A percentile compares a stretch with the other conserved stretches of the same genome.
Conservation (phyloP, 805 yeast genomes). For the Starmerella cellae region DNA sequence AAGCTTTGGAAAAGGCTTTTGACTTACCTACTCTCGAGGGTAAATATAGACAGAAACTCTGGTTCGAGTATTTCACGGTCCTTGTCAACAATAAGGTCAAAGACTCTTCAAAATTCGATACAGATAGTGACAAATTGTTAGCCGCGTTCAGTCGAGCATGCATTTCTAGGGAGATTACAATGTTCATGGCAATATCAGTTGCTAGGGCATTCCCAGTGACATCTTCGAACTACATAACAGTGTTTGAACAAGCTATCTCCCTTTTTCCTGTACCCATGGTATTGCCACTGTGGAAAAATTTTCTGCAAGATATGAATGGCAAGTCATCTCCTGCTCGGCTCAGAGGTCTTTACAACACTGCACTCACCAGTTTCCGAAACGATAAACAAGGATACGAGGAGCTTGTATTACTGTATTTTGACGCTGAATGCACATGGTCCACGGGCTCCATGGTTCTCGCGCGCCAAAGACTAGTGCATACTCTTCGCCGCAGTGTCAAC, state of each 20-base stretch:
- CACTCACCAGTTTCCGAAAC: background rate
- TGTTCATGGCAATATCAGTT: slow-evolving; percentile 9
- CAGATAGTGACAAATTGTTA: slow-evolving; percentile 1
- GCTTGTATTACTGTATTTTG: slow-evolving; percentile 6
- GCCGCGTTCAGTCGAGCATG: slow-evolving; percentile 12
- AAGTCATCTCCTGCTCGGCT: background rate
- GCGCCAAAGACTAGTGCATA: slow-evolving; percentile 3
- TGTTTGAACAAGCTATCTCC: slow-evolving; percentile 10
- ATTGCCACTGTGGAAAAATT: slow-evolving; percentile 13
- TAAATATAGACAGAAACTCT: slow-evolving; percentile 2
- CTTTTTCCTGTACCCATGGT: slow-evolving; percentile 9
- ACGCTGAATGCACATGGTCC: slow-evolving; percentile 3
- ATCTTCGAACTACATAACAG: slow-evolving; percentile 6
- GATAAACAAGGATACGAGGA: slow-evolving; percentile 6
- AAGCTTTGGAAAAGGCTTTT: background rate
- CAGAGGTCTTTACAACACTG: slow-evolving; percentile 7
- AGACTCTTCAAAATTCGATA: background rate
- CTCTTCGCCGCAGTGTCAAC: slow-evolving; percentile 1
- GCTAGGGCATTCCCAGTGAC: slow-evolving; percentile 6
- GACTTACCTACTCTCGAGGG: background rate
- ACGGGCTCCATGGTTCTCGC: slow-evolving; percentile 9
- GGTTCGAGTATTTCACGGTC: slow-evolving; percentile 9
- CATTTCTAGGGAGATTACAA: slow-evolving; percentile 2
- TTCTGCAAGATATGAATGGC: background rate
- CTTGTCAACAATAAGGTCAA: slow-evolving; percentile 2